phyloP scores from a whole-genome alignment of 805 yeast species.

The Candida yuanshanica region DNA sequence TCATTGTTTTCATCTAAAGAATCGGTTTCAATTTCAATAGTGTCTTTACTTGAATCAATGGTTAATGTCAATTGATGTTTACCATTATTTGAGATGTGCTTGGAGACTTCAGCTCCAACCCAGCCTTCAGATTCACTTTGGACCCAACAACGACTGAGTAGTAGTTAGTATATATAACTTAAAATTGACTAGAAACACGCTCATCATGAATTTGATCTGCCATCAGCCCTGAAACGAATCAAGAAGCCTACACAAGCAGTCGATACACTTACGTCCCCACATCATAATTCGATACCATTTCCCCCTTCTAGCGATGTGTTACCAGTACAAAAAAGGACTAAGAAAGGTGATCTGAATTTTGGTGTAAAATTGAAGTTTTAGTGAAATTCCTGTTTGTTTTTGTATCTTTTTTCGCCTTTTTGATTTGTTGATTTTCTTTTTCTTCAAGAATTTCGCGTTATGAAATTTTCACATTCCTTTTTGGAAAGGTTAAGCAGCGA shows the following conservation, averaged over 20 bases:
- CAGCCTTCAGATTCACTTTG: conserved; percentile 67
- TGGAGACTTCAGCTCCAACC: conserved; percentile 61
- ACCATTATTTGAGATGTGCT: conserved; percentile 35
- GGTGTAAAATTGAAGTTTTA: too few relatives aligned
- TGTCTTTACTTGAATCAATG: conserved; percentile 43
- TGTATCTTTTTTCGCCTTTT: too few relatives aligned
- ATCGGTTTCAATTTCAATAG: conserved; percentile 42
- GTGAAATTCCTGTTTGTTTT: too few relatives aligned
- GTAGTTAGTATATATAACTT: conserved; percentile 31
- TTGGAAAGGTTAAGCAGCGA: too few relatives aligned
- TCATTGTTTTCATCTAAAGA: conserved; percentile 26
- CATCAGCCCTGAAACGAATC: too few relatives aligned
- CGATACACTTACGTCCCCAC: conserved; percentile 53
- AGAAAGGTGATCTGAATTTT: too few relatives aligned
- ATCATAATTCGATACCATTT: conserved; percentile 39
- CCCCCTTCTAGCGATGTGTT: neutral
- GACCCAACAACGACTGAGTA: conserved; percentile 63
- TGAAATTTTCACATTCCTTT: too few relatives aligned
- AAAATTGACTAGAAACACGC: neutral
- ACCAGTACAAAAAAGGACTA: too few relatives aligned
- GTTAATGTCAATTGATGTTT: conserved; percentile 46
- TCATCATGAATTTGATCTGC: too few relatives aligned
- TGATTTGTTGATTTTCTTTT: too few relatives aligned
- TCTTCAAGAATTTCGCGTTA: too few relatives aligned
- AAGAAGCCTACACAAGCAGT: too few relatives aligned